phyloP scores from a whole-genome alignment of 1,284 basidiomycete species.

The Cutaneotrichosporon curvatum region DNA sequence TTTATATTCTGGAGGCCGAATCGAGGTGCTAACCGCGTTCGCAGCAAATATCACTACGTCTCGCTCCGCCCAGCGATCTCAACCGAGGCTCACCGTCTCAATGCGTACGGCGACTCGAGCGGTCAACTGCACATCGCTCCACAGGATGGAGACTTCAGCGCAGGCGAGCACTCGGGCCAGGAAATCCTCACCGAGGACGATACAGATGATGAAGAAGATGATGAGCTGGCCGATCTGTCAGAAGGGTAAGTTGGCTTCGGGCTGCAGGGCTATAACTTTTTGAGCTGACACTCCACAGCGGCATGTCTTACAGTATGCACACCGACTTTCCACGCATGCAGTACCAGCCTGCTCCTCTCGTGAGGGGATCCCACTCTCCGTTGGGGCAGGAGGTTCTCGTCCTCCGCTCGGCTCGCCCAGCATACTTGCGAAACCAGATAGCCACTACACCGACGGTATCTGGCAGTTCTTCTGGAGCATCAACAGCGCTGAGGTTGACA shows the following conservation, averaged over 20 bases:
- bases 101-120: conserved; percentile 62
- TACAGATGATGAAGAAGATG: conserved; percentile 32
- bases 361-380: no score
- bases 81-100: conserved; percentile 79
- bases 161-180: conserved; percentile 13
- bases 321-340: conserved; percentile 1
- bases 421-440: conserved; percentile 5
- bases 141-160: conserved; percentile 14
- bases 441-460: not conserved
- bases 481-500: not conserved
- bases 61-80: conserved; percentile 73
- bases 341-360: no score
- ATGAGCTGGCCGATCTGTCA: conserved; percentile 22
- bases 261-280: not conserved
- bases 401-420: conserved; percentile 12
- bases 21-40: not conserved
- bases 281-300: not conserved
- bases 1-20: not conserved
- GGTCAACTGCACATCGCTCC: conserved; percentile 22
- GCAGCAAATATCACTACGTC: conserved; percentile 41
- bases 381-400: conserved; percentile 4
- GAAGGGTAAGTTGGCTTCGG: conserved; percentile 4
- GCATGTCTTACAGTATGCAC: conserved; percentile 1
- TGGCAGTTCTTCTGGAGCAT: conserved; percentile 3
- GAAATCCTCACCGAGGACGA: conserved; percentile 22